Evolutionary conservation across 129 eudicot species (phyloP).

Genomic region (Arctium minus): DNA sequence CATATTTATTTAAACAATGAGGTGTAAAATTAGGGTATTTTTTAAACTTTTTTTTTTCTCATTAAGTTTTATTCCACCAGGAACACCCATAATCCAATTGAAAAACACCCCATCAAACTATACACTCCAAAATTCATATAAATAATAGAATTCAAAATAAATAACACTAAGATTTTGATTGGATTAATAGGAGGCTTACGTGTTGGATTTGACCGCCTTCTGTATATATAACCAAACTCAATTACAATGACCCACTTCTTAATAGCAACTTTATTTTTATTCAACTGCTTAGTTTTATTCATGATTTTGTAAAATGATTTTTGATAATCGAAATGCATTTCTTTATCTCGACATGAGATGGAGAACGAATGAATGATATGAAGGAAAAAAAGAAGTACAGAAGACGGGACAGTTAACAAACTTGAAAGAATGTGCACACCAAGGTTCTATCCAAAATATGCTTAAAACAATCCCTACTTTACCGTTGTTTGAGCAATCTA

Average conservation of each 20-base stretch:
- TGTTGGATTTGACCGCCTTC: constrained; percentile 27
- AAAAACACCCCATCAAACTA: neutral
- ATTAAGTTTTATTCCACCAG: neutral
- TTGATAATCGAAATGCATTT: too few relatives aligned
- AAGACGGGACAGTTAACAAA: too few relatives aligned
- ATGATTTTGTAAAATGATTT: too few relatives aligned
- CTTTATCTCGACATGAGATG: too few relatives aligned
- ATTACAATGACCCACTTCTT: too few relatives aligned
- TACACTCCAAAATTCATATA: neutral
- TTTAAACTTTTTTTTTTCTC: neutral
- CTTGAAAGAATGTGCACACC: neutral
- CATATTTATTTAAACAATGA: too few relatives aligned
- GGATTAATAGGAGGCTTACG: constrained; percentile 35
- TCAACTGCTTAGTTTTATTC: too few relatives aligned
- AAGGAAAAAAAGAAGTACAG: too few relatives aligned
- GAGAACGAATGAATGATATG: too few relatives aligned
- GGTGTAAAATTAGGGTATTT: neutral
- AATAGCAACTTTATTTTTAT: too few relatives aligned
- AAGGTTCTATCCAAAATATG: neutral
- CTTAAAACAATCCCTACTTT: constrained; percentile 16
- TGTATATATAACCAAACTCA: too few relatives aligned
- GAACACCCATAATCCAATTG: neutral
- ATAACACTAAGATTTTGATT: neutral
- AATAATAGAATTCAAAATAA: neutral
- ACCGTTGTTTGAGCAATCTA: constrained; percentile 70